A percentile compares a stretch with the other conserved stretches of the same genome.
These are phyloP conservation scores for Grosmannia penicillata DNA, from an alignment of 2,329 filamentous ascomycete species.

Conservation along the genomic window DNA sequence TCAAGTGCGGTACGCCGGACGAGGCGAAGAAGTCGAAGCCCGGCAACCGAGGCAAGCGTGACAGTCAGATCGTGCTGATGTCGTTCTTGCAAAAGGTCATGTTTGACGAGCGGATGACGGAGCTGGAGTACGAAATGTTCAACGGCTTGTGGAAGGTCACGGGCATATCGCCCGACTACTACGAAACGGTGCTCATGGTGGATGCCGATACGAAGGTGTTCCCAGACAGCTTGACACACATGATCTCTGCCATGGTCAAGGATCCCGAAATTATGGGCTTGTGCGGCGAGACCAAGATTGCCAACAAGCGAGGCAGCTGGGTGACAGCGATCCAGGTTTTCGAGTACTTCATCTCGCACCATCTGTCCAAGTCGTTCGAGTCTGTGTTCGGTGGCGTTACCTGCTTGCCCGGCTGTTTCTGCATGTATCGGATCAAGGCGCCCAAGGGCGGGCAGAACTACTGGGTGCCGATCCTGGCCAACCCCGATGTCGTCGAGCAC, in stretches of 20 bases:
- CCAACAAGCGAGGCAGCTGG: slow-evolving; percentile 91
- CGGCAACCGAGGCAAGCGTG: slow-evolving; percentile 94
- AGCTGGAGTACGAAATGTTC: slow-evolving; percentile 99
- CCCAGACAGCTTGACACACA: slow-evolving; percentile 94
- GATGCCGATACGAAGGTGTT: slow-evolving; percentile 99
- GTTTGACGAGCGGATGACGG: slow-evolving; percentile 99
- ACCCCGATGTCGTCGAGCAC: slow-evolving; percentile 96
- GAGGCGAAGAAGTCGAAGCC: slow-evolving; percentile 73
- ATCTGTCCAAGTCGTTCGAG: slow-evolving; percentile 92
- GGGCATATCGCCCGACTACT: slow-evolving; percentile 94
- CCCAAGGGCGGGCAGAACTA: slow-evolving; percentile 98
- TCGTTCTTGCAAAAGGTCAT: slow-evolving; percentile 99
- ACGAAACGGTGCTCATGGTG: slow-evolving; percentile 96
- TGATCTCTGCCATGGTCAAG: slow-evolving; percentile 98
- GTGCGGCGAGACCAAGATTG: slow-evolving; percentile 98
- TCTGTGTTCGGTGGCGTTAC: slow-evolving; percentile 98
- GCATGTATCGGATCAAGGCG: slow-evolving; percentile 99
- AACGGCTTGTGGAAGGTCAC: slow-evolving; percentile 98
- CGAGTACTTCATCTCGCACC: slow-evolving; percentile 98
- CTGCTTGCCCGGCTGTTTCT: slow-evolving; percentile 96
- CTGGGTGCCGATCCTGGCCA: slow-evolving; percentile 97
- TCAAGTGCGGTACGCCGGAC: slow-evolving; percentile 88
- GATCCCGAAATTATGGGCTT: slow-evolving; percentile 98
- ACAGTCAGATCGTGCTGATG: slow-evolving; percentile 98
- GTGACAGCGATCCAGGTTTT: slow-evolving; percentile 98